Percentiles rank a stretch among this genome's conserved stretches.
Evolutionary conservation across 2,329 filamentous ascomycete species (phyloP).

Genomic region (Myriangium duriaei): DNA sequence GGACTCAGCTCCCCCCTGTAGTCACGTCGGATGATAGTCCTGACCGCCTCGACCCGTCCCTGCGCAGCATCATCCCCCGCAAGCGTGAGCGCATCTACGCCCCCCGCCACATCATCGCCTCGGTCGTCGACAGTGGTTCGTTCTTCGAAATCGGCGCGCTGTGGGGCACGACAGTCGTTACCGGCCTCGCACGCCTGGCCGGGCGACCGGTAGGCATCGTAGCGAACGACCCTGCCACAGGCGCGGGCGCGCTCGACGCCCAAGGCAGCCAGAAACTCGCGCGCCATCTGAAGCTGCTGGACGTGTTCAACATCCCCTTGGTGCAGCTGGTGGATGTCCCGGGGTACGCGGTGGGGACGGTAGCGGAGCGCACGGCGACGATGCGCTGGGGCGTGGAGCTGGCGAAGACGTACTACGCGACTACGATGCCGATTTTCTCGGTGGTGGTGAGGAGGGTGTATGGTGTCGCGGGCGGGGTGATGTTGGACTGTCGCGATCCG

Average conservation of each 20-base stretch:
- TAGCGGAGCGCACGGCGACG: slow-evolving; percentile 49
- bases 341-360: slow-evolving; percentile 51
- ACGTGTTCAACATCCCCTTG: slow-evolving; percentile 52
- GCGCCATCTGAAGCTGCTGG: slow-evolving; percentile 48
- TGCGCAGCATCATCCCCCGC: slow-evolving; percentile 46
- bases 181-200: slow-evolving; percentile 45
- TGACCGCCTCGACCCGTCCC: slow-evolving; percentile 34
- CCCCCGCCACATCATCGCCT: slow-evolving; percentile 43
- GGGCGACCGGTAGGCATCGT: slow-evolving; percentile 48
- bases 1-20: slow-evolving; percentile 41
- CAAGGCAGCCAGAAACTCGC: slow-evolving; percentile 49
- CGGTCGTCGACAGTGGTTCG: slow-evolving; percentile 41
- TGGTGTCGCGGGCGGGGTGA: slow-evolving; percentile 52
- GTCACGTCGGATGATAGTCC: slow-evolving; percentile 34
- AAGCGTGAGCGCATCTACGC: slow-evolving; percentile 49
- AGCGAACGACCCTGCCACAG: slow-evolving; percentile 48
- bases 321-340: slow-evolving; percentile 52
- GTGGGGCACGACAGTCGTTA: slow-evolving; percentile 51
- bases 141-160: slow-evolving; percentile 54
- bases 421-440: slow-evolving; percentile 50
- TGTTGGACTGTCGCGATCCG: slow-evolving; percentile 51
- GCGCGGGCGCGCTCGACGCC: slow-evolving; percentile 49
- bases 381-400: slow-evolving; percentile 53
- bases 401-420: slow-evolving; percentile 49
- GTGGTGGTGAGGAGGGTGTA: slow-evolving; percentile 50